phyloP scores from a whole-genome alignment of 306 rosid species.

The Quercus ilex region DNA sequence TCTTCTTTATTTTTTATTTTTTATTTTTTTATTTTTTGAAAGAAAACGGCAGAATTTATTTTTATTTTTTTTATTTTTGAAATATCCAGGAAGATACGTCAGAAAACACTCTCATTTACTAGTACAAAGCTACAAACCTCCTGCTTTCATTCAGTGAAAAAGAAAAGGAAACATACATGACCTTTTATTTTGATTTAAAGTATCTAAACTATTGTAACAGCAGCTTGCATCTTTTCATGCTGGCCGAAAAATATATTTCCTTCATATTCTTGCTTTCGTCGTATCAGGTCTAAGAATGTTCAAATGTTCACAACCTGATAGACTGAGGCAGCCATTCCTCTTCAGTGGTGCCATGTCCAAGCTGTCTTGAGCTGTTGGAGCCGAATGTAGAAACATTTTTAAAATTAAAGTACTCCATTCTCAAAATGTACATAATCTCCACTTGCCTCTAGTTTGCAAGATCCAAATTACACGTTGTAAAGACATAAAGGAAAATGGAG shows the following conservation, averaged over 20 bases:
- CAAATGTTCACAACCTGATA: slow-evolving; percentile 58
- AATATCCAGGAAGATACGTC: no score
- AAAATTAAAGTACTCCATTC: slow-evolving; percentile 43
- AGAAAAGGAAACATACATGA: no score
- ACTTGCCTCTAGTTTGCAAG: slow-evolving; percentile 93
- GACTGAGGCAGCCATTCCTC: slow-evolving; percentile 74
- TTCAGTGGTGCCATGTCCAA: slow-evolving; percentile 73
- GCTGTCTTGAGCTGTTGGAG: slow-evolving; percentile 84
- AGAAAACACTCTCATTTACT: no score
- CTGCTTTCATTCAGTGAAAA: no score
- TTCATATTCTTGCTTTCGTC: slow-evolving; percentile 24
- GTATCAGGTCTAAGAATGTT: slow-evolving; percentile 14
- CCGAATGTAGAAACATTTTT: slow-evolving; percentile 79
- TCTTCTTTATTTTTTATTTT: no score
- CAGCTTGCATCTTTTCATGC: no score
- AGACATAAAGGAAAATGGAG: slow-evolving; percentile 88
- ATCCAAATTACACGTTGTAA: slow-evolving; percentile 73
- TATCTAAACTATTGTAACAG: no score
- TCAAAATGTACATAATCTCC: slow-evolving; percentile 5
- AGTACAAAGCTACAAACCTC: no score
- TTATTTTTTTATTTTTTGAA: no score
- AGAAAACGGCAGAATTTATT: no score
- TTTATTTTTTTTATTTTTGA: no score
- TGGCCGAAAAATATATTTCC: not conserved
- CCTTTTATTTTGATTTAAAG: no score